A percentile compares a stretch with the other conserved stretches of the same genome.
Conservation (phyloP, 2,329 filamentous ascomycete genomes). For the Alternaria burnsii region DNA sequence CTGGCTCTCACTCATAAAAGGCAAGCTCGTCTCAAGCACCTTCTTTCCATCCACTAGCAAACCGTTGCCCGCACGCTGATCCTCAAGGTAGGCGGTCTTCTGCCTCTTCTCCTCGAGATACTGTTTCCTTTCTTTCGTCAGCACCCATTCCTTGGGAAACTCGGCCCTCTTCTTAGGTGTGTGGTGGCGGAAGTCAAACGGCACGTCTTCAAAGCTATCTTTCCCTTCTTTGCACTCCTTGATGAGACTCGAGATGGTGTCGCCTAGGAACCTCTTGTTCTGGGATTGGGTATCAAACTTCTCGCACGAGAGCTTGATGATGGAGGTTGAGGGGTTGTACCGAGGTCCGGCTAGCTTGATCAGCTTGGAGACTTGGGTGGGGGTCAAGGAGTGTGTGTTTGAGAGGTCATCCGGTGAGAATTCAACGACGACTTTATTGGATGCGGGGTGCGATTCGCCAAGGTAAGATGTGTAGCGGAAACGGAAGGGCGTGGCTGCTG, state of each 20-base stretch:
- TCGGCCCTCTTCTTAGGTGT: conserved; percentile 70
- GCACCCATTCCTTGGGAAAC: conserved; percentile 84
- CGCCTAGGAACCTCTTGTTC: conserved; percentile 94
- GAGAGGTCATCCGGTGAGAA: conserved; percentile 79
- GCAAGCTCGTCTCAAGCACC: conserved; percentile 47
- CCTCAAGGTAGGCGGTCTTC: conserved; percentile 63
- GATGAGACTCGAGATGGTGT: conserved; percentile 77
- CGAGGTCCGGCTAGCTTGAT: conserved; percentile 85
- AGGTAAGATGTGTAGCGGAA: conserved; percentile 98
- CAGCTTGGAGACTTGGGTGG: conserved; percentile 77
- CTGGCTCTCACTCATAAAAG: conserved; percentile 26
- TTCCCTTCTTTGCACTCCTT: conserved; percentile 75
- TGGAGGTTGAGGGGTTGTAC: conserved; percentile 84
- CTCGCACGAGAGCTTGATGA: conserved; percentile 91
- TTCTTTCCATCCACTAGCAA: conserved; percentile 63
- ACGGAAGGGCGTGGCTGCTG: conserved; percentile 74
- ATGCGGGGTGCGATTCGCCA: conserved; percentile 89
- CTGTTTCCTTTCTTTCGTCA: conserved; percentile 74
- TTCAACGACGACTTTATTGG: conserved; percentile 93
- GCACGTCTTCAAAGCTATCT: conserved; percentile 88
- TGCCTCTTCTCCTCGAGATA: conserved; percentile 71
- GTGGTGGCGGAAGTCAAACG: conserved; percentile 88
- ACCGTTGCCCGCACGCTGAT: conserved; percentile 62
- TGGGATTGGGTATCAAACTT: conserved; percentile 87
- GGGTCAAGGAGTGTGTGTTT: conserved; percentile 73